A percentile compares a stretch with the other conserved stretches of the same genome.
Conservation (phyloP, 805 yeast genomes). For the Candida ulmi region DNA sequence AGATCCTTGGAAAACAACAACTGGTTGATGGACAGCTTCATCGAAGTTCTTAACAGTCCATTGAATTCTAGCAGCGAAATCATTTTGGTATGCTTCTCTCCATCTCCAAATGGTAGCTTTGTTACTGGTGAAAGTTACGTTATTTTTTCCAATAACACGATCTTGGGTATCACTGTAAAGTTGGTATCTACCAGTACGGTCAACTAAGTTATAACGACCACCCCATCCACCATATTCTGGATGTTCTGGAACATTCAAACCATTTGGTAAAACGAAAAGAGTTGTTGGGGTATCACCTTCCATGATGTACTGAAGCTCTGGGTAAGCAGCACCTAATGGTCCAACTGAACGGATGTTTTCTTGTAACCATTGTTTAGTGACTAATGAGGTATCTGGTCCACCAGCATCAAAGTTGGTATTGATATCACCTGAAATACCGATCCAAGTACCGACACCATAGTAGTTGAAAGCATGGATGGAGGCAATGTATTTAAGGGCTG, state of each 20-base stretch:
- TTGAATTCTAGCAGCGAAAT: conserved; percentile 27
- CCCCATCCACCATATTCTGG: conserved; percentile 33
- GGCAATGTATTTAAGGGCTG: conserved; percentile 21
- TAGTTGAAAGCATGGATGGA: conserved; percentile 25
- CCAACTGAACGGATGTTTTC: conserved; percentile 21
- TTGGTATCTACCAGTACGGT: conserved; percentile 14
- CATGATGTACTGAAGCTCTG: conserved; percentile 20
- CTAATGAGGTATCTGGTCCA: conserved; percentile 22
- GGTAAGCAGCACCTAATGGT: conserved; percentile 24
- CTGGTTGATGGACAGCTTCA: conserved; percentile 22
- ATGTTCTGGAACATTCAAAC: conserved; percentile 23
- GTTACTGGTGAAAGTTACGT: conserved; percentile 15
- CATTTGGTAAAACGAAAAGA: conserved; percentile 25
- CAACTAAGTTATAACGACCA: conserved; percentile 24
- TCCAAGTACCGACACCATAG: conserved; percentile 26
- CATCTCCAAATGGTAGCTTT: conserved; percentile 30
- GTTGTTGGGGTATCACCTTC: conserved; percentile 29
- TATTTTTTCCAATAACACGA: conserved; percentile 18
- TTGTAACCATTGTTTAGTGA: conserved; percentile 22
- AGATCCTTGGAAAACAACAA: conserved; percentile 20
- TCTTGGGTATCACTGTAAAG: conserved; percentile 24
- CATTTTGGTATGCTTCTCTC: conserved; percentile 26
- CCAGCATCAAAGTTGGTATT: conserved; percentile 20
- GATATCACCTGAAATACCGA: conserved; percentile 26
- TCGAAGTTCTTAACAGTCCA: conserved; percentile 27